phyloP scores from a whole-genome alignment of 108 stramenopile genomes.

The Nitzschia sp. region DNA sequence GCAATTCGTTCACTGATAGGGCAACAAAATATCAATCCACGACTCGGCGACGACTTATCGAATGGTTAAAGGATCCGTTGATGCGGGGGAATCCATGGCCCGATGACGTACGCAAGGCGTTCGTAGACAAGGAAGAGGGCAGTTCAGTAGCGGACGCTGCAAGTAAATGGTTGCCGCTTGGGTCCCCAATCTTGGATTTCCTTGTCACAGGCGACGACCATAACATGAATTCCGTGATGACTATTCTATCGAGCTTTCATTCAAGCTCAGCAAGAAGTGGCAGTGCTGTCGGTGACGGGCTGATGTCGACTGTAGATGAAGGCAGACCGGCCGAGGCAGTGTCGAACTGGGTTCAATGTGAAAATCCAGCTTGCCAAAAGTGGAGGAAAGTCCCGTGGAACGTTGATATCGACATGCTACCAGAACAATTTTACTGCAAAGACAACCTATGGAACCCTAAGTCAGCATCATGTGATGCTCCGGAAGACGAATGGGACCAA shows the following conservation, averaged over 20 bases:
- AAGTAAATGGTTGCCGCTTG: constrained; percentile 59
- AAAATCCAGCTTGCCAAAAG: constrained; percentile 83
- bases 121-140: constrained; percentile 38
- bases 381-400: constrained; percentile 90
- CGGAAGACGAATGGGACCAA: constrained; percentile 85
- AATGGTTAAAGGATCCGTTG: constrained; percentile 76
- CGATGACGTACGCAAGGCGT: constrained; percentile 58
- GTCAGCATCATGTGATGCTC: constrained; percentile 64
- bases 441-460: constrained; percentile 83
- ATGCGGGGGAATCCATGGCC: constrained; percentile 80
- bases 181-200: constrained; percentile 86
- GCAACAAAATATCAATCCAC: constrained; percentile 39
- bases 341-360: constrained; percentile 93
- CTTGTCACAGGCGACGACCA: constrained; percentile 80
- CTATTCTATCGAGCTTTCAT: constrained; percentile 30
- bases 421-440: constrained; percentile 85
- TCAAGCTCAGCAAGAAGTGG: constrained; percentile 9
- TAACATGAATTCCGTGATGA: constrained; percentile 54
- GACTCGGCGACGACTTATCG: constrained; percentile 62
- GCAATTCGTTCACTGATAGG: constrained; percentile 26
- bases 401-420: constrained; percentile 78
- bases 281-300: constrained; percentile 27
- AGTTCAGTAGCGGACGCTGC: constrained; percentile 15
- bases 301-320: constrained; percentile 77
- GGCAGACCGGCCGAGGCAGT: constrained; percentile 87